Evolutionary conservation across 1,139 yeast species (phyloP).

Genomic region (Candida mesenterica): DNA sequence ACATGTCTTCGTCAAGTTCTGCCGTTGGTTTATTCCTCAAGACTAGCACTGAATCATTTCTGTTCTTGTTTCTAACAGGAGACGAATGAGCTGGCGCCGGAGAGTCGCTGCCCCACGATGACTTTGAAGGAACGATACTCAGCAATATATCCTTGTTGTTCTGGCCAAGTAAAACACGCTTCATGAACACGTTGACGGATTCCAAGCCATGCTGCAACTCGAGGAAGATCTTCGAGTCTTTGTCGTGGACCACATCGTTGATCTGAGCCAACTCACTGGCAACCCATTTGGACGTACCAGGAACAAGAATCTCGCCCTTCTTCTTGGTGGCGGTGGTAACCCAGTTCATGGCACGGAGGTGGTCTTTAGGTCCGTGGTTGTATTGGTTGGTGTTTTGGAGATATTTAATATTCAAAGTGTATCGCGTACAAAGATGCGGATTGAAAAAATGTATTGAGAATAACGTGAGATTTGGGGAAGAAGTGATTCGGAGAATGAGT

Average conservation of each 20-base stretch:
- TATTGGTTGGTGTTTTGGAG: too few relatives aligned
- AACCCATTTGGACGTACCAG: slow-evolving; percentile 42
- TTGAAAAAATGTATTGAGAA: too few relatives aligned
- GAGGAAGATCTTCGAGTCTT: slow-evolving; percentile 21
- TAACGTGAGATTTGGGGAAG: too few relatives aligned
- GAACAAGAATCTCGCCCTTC: slow-evolving; percentile 27
- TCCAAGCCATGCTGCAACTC: slow-evolving; percentile 21
- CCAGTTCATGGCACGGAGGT: slow-evolving; percentile 24
- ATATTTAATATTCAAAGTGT: too few relatives aligned
- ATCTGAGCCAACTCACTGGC: slow-evolving; percentile 32
- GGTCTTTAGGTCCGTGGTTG: too few relatives aligned
- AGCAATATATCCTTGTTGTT: slow-evolving; percentile 1
- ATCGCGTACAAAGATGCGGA: too few relatives aligned
- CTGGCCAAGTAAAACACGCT: slow-evolving; percentile 15
- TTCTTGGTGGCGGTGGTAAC: slow-evolving; percentile 33
- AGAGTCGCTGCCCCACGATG: background rate
- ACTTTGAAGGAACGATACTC: background rate
- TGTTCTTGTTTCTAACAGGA: background rate
- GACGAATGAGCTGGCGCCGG: background rate
- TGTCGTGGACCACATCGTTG: slow-evolving; percentile 27
- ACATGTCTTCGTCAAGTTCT: too few relatives aligned
- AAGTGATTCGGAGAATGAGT: too few relatives aligned
- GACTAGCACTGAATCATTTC: background rate
- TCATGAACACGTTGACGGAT: slow-evolving; percentile 24
- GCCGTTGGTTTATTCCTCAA: too few relatives aligned